Evolutionary conservation across 2,329 filamentous ascomycete species (phyloP).

Genomic region (Bertia moriformis): DNA sequence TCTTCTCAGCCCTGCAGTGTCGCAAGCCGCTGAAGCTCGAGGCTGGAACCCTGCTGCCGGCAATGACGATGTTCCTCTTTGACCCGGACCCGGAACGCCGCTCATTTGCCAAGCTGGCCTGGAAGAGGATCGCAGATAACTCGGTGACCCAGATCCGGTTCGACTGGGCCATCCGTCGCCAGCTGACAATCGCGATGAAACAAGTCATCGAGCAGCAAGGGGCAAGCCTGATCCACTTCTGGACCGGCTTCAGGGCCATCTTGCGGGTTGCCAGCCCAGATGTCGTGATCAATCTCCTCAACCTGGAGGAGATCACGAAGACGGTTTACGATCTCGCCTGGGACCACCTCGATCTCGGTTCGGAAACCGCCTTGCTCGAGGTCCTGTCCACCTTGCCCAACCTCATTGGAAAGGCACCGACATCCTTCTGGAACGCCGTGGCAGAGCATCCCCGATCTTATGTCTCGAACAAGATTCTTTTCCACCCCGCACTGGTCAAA

Average conservation of each 20-base stretch:
- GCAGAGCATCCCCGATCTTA: slow-evolving; percentile 65
- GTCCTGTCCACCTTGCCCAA: slow-evolving; percentile 33
- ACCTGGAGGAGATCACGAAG: slow-evolving; percentile 63
- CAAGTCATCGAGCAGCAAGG: slow-evolving; percentile 30
- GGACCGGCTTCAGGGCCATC: slow-evolving; percentile 63
- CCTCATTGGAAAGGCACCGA: slow-evolving; percentile 63
- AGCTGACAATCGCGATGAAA: slow-evolving; percentile 52
- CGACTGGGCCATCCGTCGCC: slow-evolving; percentile 71
- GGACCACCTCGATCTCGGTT: slow-evolving; percentile 36
- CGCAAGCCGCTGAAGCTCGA: not conserved
- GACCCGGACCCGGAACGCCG: not conserved
- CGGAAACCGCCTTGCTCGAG: slow-evolving; percentile 41
- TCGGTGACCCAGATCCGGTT: slow-evolving; percentile 52
- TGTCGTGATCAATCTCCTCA: slow-evolving; percentile 63
- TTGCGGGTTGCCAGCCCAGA: slow-evolving; percentile 57
- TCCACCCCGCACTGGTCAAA: slow-evolving; percentile 37
- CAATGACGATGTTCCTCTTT: not conserved
- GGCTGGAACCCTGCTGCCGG: not conserved
- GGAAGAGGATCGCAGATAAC: not conserved
- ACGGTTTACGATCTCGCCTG: slow-evolving; percentile 35
- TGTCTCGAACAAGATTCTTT: slow-evolving; percentile 73
- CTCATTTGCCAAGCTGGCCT: not conserved
- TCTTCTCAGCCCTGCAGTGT: not conserved
- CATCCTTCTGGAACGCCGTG: slow-evolving; percentile 78
- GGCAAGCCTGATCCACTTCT: slow-evolving; percentile 38